phyloP scores from a whole-genome alignment of 2,329 filamentous ascomycete genomes.

The Teratosphaeria pseudoeucalypti region DNA sequence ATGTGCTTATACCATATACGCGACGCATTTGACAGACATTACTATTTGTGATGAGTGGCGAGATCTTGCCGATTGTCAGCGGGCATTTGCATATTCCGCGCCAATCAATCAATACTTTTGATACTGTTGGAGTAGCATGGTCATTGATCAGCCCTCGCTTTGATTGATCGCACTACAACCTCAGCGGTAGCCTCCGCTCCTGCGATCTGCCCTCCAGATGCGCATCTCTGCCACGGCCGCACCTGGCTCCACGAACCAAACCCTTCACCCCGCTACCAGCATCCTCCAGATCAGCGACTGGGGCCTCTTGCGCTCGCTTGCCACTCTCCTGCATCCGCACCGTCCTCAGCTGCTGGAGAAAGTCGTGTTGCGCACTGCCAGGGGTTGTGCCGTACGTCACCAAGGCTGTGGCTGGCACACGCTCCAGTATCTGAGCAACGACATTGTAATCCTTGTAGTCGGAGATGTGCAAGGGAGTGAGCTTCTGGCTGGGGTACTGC shows the following conservation, averaged over 20 bases:
- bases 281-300: constrained; percentile 2
- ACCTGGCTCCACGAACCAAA: constrained; percentile 5
- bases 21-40: too few species aligned
- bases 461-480: constrained; percentile 2
- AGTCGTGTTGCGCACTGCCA: constrained; percentile 4
- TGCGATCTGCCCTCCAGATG: background rate
- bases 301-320: background rate
- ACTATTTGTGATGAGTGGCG: too few species aligned
- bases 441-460: constrained; percentile 3
- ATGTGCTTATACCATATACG: too few species aligned
- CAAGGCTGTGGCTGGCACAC: constrained; percentile 7
- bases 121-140: too few species aligned
- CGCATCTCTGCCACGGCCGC: background rate
- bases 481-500: constrained; percentile 1
- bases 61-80: too few species aligned
- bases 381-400: constrained; percentile 8
- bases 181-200: background rate
- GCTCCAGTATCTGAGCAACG: constrained; percentile 11
- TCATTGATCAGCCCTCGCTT: background rate
- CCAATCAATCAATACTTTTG: too few species aligned
- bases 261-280: constrained; percentile 4
- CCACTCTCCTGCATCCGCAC: background rate
- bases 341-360: constrained; percentile 4
- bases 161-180: background rate
- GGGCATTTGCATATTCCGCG: too few species aligned